Conservation (phyloP, 164 flowering plant genomes). For the Amborella trichopoda region DNA sequence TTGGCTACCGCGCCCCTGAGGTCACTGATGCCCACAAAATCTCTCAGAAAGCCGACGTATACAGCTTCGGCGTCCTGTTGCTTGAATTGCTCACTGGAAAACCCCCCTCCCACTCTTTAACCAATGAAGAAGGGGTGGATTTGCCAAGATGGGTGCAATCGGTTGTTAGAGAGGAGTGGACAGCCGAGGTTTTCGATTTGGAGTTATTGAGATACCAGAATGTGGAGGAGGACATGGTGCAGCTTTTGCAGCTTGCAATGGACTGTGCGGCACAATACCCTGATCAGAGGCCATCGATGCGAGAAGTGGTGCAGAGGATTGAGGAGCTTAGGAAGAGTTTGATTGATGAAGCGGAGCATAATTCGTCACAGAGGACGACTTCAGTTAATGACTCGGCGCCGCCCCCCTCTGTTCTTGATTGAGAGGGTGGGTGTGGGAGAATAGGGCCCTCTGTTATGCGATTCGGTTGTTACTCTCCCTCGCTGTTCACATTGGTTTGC, state of each 20-base stretch:
- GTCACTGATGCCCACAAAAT: constrained; percentile 61
- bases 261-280: constrained; percentile 69
- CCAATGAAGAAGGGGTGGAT: constrained; percentile 83
- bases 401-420: too few species aligned
- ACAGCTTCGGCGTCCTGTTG: constrained; percentile 79
- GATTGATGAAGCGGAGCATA: neutral
- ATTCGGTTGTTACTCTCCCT: too few species aligned
- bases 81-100: constrained; percentile 83
- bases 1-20: constrained; percentile 89
- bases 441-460: too few species aligned
- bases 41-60: constrained; percentile 87
- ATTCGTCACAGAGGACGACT: constrained; percentile 1
- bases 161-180: constrained; percentile 75
- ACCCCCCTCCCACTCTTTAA: constrained; percentile 57
- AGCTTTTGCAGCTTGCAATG: constrained; percentile 65
- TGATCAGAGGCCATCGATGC: constrained; percentile 73
- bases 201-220: constrained; percentile 77
- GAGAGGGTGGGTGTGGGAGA: too few species aligned
- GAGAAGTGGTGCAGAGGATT: constrained; percentile 37
- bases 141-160: constrained; percentile 93
- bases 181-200: constrained; percentile 67
- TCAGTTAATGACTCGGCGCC: too few species aligned
- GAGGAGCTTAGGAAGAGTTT: constrained; percentile 43
- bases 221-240: constrained; percentile 84
- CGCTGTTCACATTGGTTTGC: too few species aligned